phyloP scores from a whole-genome alignment of 164 flowering plant genomes.

The Vitis riparia region DNA sequence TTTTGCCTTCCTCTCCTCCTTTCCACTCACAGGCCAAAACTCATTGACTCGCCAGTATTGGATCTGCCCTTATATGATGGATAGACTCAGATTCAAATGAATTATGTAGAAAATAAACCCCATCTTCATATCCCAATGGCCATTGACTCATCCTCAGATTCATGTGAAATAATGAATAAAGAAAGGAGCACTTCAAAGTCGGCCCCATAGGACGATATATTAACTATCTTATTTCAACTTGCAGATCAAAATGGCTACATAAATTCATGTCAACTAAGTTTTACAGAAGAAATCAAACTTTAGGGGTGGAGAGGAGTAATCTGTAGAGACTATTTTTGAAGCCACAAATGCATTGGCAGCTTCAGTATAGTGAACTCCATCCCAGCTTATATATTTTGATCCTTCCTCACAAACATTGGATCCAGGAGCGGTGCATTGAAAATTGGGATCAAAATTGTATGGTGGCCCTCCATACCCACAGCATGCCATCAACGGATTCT shows the following conservation, averaged over 20 bases:
- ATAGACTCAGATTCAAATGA: too few species aligned
- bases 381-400: slow-evolving; percentile 46
- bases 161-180: neutral
- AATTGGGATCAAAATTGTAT: slow-evolving; percentile 42
- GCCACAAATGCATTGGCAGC: slow-evolving; percentile 52
- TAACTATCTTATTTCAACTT: too few species aligned
- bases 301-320: slow-evolving; percentile 39
- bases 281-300: slow-evolving; percentile 34
- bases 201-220: too few species aligned
- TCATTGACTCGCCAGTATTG: too few species aligned
- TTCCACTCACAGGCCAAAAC: too few species aligned
- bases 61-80: too few species aligned
- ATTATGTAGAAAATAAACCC: too few species aligned
- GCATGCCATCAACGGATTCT: slow-evolving; percentile 50
- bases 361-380: slow-evolving; percentile 72
- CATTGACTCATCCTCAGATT: too few species aligned
- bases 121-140: too few species aligned
- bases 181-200: neutral
- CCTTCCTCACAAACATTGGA: slow-evolving; percentile 38
- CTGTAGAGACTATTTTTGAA: slow-evolving; percentile 42
- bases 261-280: too few species aligned
- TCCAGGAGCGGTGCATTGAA: slow-evolving; percentile 42
- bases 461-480: slow-evolving; percentile 72
- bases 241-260: too few species aligned
- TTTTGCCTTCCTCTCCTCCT: too few species aligned